A percentile compares a stretch with the other conserved stretches of the same genome.
Conservation (phyloP, 1,284 basidiomycete genomes). For the Thecaphora thlaspeos region DNA sequence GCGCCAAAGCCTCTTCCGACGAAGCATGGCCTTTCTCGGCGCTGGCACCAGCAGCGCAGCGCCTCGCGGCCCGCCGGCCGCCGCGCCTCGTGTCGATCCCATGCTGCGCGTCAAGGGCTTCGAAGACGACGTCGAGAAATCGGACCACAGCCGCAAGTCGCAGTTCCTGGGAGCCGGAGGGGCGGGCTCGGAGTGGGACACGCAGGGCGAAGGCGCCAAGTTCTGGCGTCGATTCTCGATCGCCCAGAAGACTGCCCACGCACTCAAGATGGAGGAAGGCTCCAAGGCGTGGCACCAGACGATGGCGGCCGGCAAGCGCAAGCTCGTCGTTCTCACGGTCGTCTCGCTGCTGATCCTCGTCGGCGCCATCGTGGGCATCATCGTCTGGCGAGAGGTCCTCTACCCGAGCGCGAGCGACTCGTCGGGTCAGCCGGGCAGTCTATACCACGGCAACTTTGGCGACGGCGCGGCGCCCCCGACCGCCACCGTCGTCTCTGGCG, state of each 20-base stretch:
- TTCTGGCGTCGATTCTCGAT: constrained; percentile 49
- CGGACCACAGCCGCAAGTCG: constrained; percentile 38
- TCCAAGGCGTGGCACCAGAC: constrained; percentile 22
- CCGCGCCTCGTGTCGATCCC: constrained; percentile 11
- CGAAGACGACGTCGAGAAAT: constrained; percentile 38
- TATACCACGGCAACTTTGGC: constrained; percentile 35
- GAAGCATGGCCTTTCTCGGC: constrained; percentile 43
- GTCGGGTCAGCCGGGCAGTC: constrained; percentile 13
- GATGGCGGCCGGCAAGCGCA: constrained; percentile 23
- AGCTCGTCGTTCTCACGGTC: constrained; percentile 34
- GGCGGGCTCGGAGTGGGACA: constrained; percentile 50
- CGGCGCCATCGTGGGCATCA: constrained; percentile 41
- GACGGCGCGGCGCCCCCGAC: constrained; percentile 1
- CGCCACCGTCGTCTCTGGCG: constrained; percentile 3
- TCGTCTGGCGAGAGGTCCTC: constrained; percentile 47
- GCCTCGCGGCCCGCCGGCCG: background rate
- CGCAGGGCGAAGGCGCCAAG: constrained; percentile 40
- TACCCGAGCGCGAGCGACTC: constrained; percentile 11
- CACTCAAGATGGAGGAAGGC: constrained; percentile 24
- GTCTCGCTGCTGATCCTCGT: constrained; percentile 23
- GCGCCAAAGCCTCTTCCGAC: constrained; percentile 36
- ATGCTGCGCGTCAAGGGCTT: constrained; percentile 35
- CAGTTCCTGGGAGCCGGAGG: constrained; percentile 43
- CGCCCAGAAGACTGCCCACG: constrained; percentile 36
- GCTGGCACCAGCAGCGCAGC: constrained; percentile 3